These are phyloP conservation scores for Cryphonectria parasitica DNA, from an alignment of 2,329 filamentous ascomycete genomes.

Conservation along the genomic window DNA sequence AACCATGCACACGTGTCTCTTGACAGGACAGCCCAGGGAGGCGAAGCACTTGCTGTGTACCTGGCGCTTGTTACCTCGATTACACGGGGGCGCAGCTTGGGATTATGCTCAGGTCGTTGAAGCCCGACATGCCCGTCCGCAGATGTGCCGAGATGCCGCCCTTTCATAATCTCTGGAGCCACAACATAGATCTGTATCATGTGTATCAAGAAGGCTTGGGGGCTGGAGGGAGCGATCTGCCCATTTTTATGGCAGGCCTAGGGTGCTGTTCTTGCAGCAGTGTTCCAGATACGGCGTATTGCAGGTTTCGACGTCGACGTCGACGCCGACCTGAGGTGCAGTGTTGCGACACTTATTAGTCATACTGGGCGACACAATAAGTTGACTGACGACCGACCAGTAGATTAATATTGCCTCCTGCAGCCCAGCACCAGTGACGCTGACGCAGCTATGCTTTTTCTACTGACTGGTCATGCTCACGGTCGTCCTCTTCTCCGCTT, in stretches of 20 bases:
- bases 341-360: neutral
- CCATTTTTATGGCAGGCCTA: too few relatives aligned
- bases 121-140: neutral
- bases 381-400: neutral
- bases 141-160: neutral
- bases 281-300: neutral
- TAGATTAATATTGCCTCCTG: neutral
- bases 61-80: neutral
- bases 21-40: neutral
- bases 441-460: neutral
- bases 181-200: too few relatives aligned
- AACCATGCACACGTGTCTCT: neutral
- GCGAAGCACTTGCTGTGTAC: neutral
- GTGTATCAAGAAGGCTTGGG: too few relatives aligned
- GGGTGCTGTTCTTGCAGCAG: too few relatives aligned
- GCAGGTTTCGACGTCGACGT: neutral
- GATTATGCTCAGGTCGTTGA: neutral
- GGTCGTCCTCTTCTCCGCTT: constrained; percentile 31
- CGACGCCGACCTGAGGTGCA: neutral
- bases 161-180: too few relatives aligned
- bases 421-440: neutral
- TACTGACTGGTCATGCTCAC: constrained; percentile 12
- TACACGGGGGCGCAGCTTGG: neutral
- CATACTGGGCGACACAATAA: neutral
- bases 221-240: too few relatives aligned